These are phyloP conservation scores for Phtheirospermum japonicum DNA, from an alignment of 257 asterid genomes.

Conservation along the genomic window DNA sequence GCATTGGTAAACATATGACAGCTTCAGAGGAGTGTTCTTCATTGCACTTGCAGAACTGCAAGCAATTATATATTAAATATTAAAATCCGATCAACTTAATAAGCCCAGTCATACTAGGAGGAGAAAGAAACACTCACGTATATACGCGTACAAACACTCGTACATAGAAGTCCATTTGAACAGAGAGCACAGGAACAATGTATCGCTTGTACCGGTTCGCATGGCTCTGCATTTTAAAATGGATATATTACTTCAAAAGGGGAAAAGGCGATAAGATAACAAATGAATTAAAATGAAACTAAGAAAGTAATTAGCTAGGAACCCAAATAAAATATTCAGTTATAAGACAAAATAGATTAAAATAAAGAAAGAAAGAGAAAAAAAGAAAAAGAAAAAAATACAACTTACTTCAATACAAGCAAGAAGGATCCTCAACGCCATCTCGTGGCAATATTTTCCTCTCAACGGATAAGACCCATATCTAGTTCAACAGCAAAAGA, in stretches of 20 bases:
- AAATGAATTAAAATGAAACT: not conserved
- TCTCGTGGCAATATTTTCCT: slow-evolving; percentile 96
- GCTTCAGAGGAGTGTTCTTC: slow-evolving; percentile 93
- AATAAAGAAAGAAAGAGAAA: too few species aligned
- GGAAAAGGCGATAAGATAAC: not conserved
- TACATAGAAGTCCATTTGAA: slow-evolving; percentile 95
- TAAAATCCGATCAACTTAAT: slow-evolving; percentile 2
- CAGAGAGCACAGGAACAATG: slow-evolving; percentile 88
- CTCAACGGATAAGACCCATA: slow-evolving; percentile 92
- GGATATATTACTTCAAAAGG: slow-evolving; percentile 1
- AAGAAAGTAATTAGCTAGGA: not conserved
- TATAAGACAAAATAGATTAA: slow-evolving; percentile 1
- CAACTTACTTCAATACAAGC: slow-evolving; percentile 85
- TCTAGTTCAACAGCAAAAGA: slow-evolving; percentile 40
- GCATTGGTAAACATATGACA: slow-evolving; percentile 93
- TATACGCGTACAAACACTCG: slow-evolving; percentile 92
- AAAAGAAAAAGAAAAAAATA: too few species aligned
- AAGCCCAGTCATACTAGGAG: slow-evolving; percentile 8
- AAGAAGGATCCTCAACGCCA: slow-evolving; percentile 97
- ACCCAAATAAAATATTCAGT: slow-evolving; percentile 1
- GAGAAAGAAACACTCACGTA: slow-evolving; percentile 54
- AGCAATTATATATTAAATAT: slow-evolving; percentile 24
- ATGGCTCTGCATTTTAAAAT: slow-evolving; percentile 69
- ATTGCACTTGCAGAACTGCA: slow-evolving; percentile 92
- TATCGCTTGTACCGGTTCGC: slow-evolving; percentile 95